Evolutionary conservation across 2,329 filamentous ascomycete species (phyloP).

Genomic region (Thielaviopsis populi): DNA sequence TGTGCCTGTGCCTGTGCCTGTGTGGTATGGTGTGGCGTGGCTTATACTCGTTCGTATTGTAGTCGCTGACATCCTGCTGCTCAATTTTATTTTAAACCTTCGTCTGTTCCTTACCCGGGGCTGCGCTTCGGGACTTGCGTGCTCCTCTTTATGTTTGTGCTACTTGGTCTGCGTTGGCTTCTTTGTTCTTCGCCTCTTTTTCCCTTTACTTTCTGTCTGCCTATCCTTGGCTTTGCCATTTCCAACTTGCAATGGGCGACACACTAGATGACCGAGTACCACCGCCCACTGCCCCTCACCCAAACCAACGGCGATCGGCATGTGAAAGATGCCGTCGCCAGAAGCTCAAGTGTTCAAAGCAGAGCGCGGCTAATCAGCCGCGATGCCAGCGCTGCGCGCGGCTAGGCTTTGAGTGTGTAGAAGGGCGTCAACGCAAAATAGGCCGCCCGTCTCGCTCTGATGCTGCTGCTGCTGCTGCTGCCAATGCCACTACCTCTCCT

Average conservation of each 20-base stretch:
- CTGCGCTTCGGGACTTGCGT: neutral
- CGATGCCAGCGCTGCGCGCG: conserved; percentile 23
- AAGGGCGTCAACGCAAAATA: conserved; percentile 23
- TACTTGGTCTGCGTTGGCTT: neutral
- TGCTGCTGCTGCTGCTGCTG: neutral
- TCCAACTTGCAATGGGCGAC: neutral
- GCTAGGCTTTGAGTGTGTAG: conserved; percentile 22
- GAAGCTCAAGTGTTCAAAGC: conserved; percentile 24
- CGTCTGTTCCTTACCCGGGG: neutral
- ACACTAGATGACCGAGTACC: neutral
- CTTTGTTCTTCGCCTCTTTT: neutral
- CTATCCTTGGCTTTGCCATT: neutral
- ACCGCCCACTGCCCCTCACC: conserved; percentile 19
- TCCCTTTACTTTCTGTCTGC: neutral
- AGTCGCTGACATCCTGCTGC: no score
- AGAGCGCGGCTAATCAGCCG: conserved; percentile 16
- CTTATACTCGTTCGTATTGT: neutral
- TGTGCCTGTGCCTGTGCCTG: no score
- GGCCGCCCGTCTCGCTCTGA: conserved; percentile 22
- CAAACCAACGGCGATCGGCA: conserved; percentile 24
- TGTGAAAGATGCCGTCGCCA: conserved; percentile 25
- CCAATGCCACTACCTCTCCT: neutral
- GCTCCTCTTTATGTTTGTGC: neutral
- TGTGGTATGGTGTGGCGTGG: no score
- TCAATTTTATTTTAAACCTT: neutral